Evolutionary conservation across 2,329 filamentous ascomycete genomes (phyloP).

Genomic region (Botryotinia convoluta): DNA sequence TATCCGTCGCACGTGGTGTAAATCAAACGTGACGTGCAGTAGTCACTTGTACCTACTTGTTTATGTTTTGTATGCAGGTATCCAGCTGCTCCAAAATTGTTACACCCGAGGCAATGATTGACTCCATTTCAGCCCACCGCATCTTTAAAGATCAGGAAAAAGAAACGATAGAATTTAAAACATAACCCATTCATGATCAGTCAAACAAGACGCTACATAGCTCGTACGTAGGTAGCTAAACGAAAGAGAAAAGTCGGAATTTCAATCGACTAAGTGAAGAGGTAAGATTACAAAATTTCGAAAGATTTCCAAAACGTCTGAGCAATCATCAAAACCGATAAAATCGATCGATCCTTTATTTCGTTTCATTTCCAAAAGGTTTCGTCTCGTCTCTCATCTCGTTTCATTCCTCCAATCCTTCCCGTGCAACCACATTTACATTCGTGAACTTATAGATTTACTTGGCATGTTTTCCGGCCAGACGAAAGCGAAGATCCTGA

Average conservation of each 20-base stretch:
- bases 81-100: neutral
- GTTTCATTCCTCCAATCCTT: constrained; percentile 19
- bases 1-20: constrained; percentile 15
- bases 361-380: neutral
- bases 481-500: neutral
- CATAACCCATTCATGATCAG: neutral
- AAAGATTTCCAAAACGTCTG: neutral
- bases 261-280: neutral
- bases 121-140: neutral
- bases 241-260: neutral
- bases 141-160: neutral
- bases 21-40: constrained; percentile 20
- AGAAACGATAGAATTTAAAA: neutral
- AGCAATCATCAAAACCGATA: neutral
- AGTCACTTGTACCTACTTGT: constrained; percentile 8
- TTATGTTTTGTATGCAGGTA: constrained; percentile 7
- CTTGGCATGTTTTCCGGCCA: neutral
- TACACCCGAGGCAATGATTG: constrained; percentile 9
- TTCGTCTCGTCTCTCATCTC: constrained; percentile 7
- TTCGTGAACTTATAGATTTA: neutral
- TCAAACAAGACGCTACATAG: neutral
- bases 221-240: neutral
- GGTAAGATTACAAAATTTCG: neutral
- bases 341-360: neutral
- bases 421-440: neutral